A percentile compares a stretch with the other conserved stretches of the same genome.
phyloP scores from a whole-genome alignment of 768 basidiomycete species.

The Mycena crocata region DNA sequence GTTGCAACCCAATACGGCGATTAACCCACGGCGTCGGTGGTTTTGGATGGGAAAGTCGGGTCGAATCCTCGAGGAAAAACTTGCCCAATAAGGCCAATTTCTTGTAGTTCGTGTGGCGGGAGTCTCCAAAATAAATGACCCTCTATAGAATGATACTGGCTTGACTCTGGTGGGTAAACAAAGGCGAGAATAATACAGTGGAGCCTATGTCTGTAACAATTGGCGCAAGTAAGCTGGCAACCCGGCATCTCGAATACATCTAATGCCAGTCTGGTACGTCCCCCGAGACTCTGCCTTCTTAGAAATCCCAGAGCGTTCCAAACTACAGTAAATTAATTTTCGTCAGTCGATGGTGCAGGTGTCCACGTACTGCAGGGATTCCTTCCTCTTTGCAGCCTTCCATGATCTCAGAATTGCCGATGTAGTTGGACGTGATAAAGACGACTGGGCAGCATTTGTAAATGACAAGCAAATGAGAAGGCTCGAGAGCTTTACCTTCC shows the following conservation, averaged over 20 bases:
- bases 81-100: slow-evolving; percentile 8
- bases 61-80: slow-evolving; percentile 65
- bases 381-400: slow-evolving; percentile 78
- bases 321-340: slow-evolving; percentile 41
- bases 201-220: slow-evolving; percentile 22
- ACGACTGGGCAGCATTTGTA: slow-evolving; percentile 57
- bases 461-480: not conserved
- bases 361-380: slow-evolving; percentile 59
- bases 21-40: slow-evolving; percentile 78
- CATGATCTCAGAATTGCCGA: slow-evolving; percentile 84
- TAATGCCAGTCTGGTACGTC: slow-evolving; percentile 12
- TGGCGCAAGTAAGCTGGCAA: not conserved
- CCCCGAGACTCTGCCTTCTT: slow-evolving; percentile 24
- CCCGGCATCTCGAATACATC: slow-evolving; percentile 14
- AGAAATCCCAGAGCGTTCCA: slow-evolving; percentile 80
- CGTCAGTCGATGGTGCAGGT: not conserved
- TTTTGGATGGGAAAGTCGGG: slow-evolving; percentile 88
- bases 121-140: not conserved
- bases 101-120: slow-evolving; percentile 1
- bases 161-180: slow-evolving; percentile 13
- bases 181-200: slow-evolving; percentile 13
- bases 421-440: slow-evolving; percentile 87
- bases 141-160: slow-evolving; percentile 18
- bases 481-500: slow-evolving; percentile 58
- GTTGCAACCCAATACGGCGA: slow-evolving; percentile 79